A percentile compares a stretch with the other conserved stretches of the same genome.
Conservation (phyloP, 2,329 filamentous ascomycete species). For the Trichoderma harzianum region DNA sequence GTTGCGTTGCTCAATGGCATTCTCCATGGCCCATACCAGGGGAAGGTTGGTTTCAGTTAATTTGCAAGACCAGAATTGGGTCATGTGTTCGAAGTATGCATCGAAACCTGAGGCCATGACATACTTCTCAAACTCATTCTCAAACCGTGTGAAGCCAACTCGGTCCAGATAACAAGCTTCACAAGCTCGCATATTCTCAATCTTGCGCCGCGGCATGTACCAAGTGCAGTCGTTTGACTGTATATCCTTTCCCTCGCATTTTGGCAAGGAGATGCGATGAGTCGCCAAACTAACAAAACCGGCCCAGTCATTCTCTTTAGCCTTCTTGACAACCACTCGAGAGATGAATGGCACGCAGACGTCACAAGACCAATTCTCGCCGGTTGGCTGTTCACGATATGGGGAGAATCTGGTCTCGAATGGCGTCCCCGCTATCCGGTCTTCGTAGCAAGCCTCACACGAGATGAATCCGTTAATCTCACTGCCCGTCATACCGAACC, state of each 20-base stretch:
- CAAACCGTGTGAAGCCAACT: conserved; percentile 30
- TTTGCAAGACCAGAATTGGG: conserved; percentile 26
- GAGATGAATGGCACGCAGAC: conserved; percentile 27
- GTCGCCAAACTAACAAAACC: conserved; percentile 27
- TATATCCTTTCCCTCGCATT: conserved; percentile 29
- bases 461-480: conserved; percentile 34
- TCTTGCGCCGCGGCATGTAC: conserved; percentile 25
- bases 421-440: conserved; percentile 27
- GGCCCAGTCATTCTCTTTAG: conserved; percentile 29
- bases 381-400: conserved; percentile 24
- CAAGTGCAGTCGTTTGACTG: conserved; percentile 27
- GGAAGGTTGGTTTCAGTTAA: conserved; percentile 24
- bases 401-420: conserved; percentile 33
- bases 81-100: conserved; percentile 24
- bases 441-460: conserved; percentile 39
- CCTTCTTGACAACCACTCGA: conserved; percentile 22
- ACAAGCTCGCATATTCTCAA: conserved; percentile 31
- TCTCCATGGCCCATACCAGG: conserved; percentile 27
- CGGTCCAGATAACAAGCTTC: conserved; percentile 36
- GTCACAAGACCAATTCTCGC: conserved; percentile 35
- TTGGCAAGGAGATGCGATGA: conserved; percentile 25
- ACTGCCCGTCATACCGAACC: conserved; percentile 29
- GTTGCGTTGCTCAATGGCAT: conserved; percentile 26
- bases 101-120: conserved; percentile 24
- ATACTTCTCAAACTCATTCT: conserved; percentile 27